These are phyloP conservation scores for Chlorophyllum brunneum DNA, from an alignment of 768 basidiomycete species.

Conservation along the genomic window DNA sequence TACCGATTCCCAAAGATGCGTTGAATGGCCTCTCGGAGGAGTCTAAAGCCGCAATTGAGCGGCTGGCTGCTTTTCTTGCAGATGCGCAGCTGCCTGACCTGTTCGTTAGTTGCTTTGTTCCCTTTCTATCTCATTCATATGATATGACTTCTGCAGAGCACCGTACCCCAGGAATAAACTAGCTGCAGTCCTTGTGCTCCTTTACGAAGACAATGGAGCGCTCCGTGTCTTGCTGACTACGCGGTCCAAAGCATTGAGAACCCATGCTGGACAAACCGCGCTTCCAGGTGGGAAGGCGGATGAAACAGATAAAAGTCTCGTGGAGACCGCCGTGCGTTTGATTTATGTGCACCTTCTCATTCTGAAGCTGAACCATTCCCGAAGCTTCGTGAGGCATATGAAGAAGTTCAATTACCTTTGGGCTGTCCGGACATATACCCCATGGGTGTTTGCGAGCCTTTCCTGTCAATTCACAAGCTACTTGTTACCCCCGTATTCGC, in stretches of 20 bases:
- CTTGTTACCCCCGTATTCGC: slow-evolving; percentile 81
- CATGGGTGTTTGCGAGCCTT: slow-evolving; percentile 60
- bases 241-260: slow-evolving; percentile 68
- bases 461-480: slow-evolving; percentile 61
- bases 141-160: slow-evolving; percentile 23
- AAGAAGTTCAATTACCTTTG: slow-evolving; percentile 75
- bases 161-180: slow-evolving; percentile 38
- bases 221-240: slow-evolving; percentile 83
- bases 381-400: slow-evolving; percentile 79
- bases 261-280: slow-evolving; percentile 80
- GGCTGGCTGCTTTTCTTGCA: slow-evolving; percentile 5
- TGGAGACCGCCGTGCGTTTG: slow-evolving; percentile 77
- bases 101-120: slow-evolving; percentile 38
- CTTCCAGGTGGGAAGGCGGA: slow-evolving; percentile 80
- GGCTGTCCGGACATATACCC: slow-evolving; percentile 52
- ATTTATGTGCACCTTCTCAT: slow-evolving; percentile 1
- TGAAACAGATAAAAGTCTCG: slow-evolving; percentile 53
- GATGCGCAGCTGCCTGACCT: slow-evolving; percentile 23
- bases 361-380: slow-evolving; percentile 8
- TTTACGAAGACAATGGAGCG: slow-evolving; percentile 67
- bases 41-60: slow-evolving; percentile 15
- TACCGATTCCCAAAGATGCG: slow-evolving; percentile 16
- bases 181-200: slow-evolving; percentile 75
- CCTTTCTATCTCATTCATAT: slow-evolving; percentile 9
- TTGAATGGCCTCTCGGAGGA: slow-evolving; percentile 24